These are phyloP conservation scores for Diplodia sapinea DNA, from an alignment of 2,329 filamentous ascomycete genomes.

Conservation along the genomic window DNA sequence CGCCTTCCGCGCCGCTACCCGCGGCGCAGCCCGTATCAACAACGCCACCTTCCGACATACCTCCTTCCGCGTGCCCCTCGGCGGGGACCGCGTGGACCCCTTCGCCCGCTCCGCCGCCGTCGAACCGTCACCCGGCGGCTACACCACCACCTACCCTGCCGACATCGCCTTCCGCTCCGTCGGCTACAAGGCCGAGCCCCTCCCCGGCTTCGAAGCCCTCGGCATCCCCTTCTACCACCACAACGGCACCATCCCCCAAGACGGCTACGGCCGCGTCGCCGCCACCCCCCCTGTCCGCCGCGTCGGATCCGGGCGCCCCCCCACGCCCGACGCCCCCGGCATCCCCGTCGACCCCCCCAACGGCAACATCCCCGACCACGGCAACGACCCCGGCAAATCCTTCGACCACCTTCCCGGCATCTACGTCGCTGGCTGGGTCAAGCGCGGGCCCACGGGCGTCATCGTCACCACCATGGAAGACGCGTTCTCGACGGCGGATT, in stretches of 20 bases:
- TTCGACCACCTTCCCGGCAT: slow-evolving; percentile 68
- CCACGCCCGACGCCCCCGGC: slow-evolving; percentile 73
- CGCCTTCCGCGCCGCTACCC: slow-evolving; percentile 63
- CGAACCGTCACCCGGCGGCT: slow-evolving; percentile 44
- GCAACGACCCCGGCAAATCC: slow-evolving; percentile 71
- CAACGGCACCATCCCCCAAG: slow-evolving; percentile 81
- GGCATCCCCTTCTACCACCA: slow-evolving; percentile 78
- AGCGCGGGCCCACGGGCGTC: slow-evolving; percentile 90
- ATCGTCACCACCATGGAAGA: slow-evolving; percentile 97
- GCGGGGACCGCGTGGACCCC: slow-evolving; percentile 40
- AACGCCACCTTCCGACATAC: slow-evolving; percentile 69
- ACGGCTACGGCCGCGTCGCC: slow-evolving; percentile 75
- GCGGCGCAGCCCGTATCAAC: slow-evolving; percentile 60
- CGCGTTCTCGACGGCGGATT: slow-evolving; percentile 86
- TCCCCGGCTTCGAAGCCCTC: slow-evolving; percentile 75
- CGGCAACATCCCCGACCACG: slow-evolving; percentile 84
- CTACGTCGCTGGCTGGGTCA: slow-evolving; percentile 97
- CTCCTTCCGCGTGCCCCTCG: slow-evolving; percentile 37
- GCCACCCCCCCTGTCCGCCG: slow-evolving; percentile 66
- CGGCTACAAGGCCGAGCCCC: slow-evolving; percentile 82
- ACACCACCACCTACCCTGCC: slow-evolving; percentile 62
- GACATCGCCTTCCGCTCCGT: slow-evolving; percentile 89
- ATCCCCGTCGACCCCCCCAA: slow-evolving; percentile 76
- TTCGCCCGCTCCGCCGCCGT: slow-evolving; percentile 61
- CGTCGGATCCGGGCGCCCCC: slow-evolving; percentile 81